A percentile compares a stretch with the other conserved stretches of the same genome.
Conservation (phyloP, 1,284 basidiomycete species). For the Phenoliferia sp. region DNA sequence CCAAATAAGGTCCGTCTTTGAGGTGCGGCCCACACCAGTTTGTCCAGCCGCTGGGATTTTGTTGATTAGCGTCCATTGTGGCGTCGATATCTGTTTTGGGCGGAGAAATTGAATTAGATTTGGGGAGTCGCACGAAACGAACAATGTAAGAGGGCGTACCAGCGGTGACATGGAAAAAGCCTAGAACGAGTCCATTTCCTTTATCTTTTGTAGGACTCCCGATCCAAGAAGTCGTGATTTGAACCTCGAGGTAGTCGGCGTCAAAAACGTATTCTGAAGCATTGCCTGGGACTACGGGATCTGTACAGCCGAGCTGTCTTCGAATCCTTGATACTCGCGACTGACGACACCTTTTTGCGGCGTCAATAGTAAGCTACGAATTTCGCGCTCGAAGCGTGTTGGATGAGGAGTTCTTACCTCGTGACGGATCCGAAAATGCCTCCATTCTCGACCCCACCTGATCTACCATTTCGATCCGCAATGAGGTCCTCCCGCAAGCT, state of each 20-base stretch:
- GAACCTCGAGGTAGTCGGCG: conserved; percentile 71
- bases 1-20: conserved; percentile 30
- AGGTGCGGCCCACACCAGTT: conserved; percentile 74
- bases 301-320: conserved; percentile 45
- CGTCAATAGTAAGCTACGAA: not conserved
- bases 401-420: conserved; percentile 52
- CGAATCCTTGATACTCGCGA: conserved; percentile 47
- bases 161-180: conserved; percentile 87
- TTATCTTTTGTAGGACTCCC: conserved; percentile 38
- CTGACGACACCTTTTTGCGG: conserved; percentile 47
- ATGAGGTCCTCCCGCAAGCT: conserved; percentile 37
- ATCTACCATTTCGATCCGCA: conserved; percentile 55
- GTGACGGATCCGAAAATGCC: conserved; percentile 89
- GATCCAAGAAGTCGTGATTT: conserved; percentile 92
- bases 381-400: not conserved
- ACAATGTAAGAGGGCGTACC: conserved; percentile 31
- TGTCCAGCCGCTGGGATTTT: conserved; percentile 72
- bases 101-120: no score
- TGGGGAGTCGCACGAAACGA: no score
- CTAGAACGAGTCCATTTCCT: conserved; percentile 73
- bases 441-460: conserved; percentile 68
- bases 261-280: conserved; percentile 19
- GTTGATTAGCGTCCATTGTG: conserved; percentile 71
- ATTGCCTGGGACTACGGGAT: conserved; percentile 39
- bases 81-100: conserved; percentile 53